Conservation (phyloP, 164 flowering plant genomes). For the Euptelea pleiosperma region DNA sequence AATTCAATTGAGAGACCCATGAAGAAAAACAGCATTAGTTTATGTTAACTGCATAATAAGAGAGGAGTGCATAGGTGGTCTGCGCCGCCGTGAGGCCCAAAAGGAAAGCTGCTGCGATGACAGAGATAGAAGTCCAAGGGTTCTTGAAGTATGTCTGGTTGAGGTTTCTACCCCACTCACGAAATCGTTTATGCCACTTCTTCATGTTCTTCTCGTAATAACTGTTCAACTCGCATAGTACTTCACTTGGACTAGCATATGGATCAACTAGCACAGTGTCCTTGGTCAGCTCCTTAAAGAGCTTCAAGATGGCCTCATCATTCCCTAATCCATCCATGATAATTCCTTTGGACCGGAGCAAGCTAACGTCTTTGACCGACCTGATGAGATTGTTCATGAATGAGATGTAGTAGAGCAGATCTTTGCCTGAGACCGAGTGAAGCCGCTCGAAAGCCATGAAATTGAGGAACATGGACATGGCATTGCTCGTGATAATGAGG, state of each 20-base stretch:
- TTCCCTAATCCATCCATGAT: neutral
- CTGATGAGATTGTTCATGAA: slow-evolving; percentile 5
- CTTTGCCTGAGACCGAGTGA: slow-evolving; percentile 6
- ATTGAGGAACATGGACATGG: slow-evolving; percentile 5
- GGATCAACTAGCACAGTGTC: slow-evolving; percentile 10
- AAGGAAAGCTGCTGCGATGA: slow-evolving; percentile 5
- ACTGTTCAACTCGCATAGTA: neutral
- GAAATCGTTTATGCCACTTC: slow-evolving; percentile 4
- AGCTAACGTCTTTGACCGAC: slow-evolving; percentile 5
- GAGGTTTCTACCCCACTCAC: slow-evolving; percentile 5
- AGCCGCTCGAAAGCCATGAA: slow-evolving; percentile 9
- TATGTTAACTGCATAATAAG: no score
- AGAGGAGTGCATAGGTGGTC: neutral
- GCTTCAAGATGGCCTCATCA: neutral
- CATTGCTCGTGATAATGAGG: neutral
- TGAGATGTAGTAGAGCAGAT: slow-evolving; percentile 6
- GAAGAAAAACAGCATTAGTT: no score
- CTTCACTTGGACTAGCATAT: neutral
- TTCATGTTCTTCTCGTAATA: slow-evolving; percentile 1
- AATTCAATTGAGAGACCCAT: no score
- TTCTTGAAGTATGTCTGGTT: slow-evolving; percentile 5
- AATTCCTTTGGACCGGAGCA: neutral
- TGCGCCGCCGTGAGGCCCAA: neutral
- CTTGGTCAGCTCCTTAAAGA: neutral
- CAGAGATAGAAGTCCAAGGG: slow-evolving; percentile 4